Evolutionary conservation across 1,139 yeast species (phyloP).

Genomic region (Entelexis paramagnoliae): DNA sequence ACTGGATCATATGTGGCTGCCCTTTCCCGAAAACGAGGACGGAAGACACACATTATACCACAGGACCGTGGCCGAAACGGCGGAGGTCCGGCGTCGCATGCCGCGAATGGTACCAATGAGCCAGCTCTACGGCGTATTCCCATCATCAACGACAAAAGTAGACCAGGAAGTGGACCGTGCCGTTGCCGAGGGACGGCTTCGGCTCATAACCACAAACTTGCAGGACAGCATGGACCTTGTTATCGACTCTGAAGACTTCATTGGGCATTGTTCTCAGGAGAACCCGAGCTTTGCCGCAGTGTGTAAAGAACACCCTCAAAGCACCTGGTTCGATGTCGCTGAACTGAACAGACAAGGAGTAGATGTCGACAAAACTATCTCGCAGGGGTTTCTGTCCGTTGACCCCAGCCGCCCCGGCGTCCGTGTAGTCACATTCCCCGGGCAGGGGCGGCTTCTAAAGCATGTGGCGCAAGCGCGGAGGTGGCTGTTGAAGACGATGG

Average conservation of each 20-base stretch:
- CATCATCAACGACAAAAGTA: conserved; percentile 36
- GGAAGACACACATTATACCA: conserved; percentile 20
- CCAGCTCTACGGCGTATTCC: conserved; percentile 38
- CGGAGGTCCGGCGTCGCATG: conserved; percentile 26
- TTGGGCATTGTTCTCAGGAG: conserved; percentile 15
- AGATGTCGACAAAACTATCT: conserved; percentile 34
- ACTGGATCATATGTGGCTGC: conserved; percentile 27
- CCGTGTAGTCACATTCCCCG: conserved; percentile 50
- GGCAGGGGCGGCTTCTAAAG: conserved; percentile 48
- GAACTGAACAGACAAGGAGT: conserved; percentile 25
- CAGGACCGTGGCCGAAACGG: conserved; percentile 25
- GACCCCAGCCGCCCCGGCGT: conserved; percentile 40
- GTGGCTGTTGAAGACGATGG: conserved; percentile 42
- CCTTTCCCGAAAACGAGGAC: conserved; percentile 28
- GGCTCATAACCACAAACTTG: conserved; percentile 32
- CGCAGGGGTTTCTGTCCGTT: conserved; percentile 47
- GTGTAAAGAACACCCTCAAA: conserved; percentile 26
- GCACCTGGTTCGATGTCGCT: conserved; percentile 33
- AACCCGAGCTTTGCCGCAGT: conserved; percentile 26
- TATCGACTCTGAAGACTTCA: conserved; percentile 29
- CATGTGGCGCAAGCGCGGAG: conserved; percentile 40
- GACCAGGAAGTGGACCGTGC: conserved; percentile 35
- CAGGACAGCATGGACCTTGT: conserved; percentile 33
- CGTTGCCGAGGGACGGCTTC: conserved; percentile 28
- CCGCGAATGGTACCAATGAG: conserved; percentile 36